These are phyloP conservation scores for Neurospora sp. DNA, from an alignment of 2,329 filamentous ascomycete genomes.

Conservation along the genomic window DNA sequence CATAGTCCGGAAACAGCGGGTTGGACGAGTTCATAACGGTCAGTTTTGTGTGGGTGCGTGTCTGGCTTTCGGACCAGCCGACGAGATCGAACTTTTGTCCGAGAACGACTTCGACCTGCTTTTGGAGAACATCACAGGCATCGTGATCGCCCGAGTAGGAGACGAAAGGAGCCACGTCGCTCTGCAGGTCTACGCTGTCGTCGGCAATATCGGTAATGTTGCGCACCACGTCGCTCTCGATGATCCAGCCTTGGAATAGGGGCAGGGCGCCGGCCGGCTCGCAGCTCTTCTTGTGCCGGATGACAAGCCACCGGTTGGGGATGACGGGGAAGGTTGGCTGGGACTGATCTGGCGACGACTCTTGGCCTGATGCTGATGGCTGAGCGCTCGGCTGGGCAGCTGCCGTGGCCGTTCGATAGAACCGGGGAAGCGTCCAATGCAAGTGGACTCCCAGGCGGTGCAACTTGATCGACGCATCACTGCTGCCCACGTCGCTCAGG, in stretches of 20 bases:
- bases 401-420: not conserved
- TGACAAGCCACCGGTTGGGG: constrained; percentile 4
- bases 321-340: not conserved
- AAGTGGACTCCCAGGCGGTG: not conserved
- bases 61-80: constrained; percentile 11
- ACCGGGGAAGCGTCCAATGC: not conserved
- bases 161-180: constrained; percentile 31
- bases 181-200: constrained; percentile 24
- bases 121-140: constrained; percentile 4
- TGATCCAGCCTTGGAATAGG: constrained; percentile 23
- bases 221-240: constrained; percentile 29
- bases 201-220: constrained; percentile 23
- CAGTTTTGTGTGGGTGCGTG: not conserved
- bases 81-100: constrained; percentile 21
- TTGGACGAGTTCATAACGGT: constrained; percentile 18
- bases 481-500: constrained; percentile 25
- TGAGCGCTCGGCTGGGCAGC: not conserved
- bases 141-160: constrained; percentile 7
- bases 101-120: constrained; percentile 34
- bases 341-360: no score
- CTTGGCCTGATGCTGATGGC: no score
- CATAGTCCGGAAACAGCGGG: constrained; percentile 31
- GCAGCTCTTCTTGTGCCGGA: not conserved
- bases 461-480: not conserved
- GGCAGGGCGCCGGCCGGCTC: not conserved